phyloP scores from a whole-genome alignment of 305 asterid genomes.

The Rubia tinctorum region DNA sequence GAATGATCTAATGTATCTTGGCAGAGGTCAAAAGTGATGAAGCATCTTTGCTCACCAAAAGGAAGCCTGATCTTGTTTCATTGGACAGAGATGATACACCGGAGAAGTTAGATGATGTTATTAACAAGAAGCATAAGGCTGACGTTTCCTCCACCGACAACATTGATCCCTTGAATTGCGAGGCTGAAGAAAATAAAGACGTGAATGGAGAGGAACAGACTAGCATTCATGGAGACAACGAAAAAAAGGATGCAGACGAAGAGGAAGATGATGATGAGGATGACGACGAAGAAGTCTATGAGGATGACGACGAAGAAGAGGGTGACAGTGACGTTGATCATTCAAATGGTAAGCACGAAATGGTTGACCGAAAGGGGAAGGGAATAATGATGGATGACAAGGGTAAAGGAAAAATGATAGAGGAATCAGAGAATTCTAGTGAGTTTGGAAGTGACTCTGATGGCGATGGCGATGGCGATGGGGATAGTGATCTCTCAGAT shows the following conservation, averaged over 20 bases:
- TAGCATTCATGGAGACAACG: not conserved
- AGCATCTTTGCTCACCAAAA: not conserved
- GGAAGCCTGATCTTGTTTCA: not conserved
- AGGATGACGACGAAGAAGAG: conserved; percentile 24
- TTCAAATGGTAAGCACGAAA: conserved; percentile 19
- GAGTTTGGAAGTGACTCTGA: conserved; percentile 29
- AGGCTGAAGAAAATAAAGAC: not conserved
- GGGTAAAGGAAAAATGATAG: conserved; percentile 39
- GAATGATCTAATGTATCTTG: not conserved
- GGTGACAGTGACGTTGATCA: conserved; percentile 21
- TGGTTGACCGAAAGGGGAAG: conserved; percentile 25
- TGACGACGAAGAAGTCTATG: conserved; percentile 19
- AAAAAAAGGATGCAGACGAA: not conserved
- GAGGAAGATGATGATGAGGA: conserved; percentile 15
- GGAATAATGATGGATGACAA: conserved; percentile 33
- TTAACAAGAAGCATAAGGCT: conserved; percentile 17
- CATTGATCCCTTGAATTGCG: not conserved
- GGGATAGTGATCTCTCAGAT: conserved; percentile 32
- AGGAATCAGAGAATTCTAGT: conserved; percentile 31
- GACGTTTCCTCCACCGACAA: conserved; percentile 9
- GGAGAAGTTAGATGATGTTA: conserved; percentile 10
- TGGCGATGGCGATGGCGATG: conserved; percentile 5
- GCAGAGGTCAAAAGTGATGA: conserved; percentile 8
- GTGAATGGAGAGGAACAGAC: conserved; percentile 14
- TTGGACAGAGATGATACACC: not conserved